A percentile compares a stretch with the other conserved stretches of the same genome.
Conservation (phyloP, 78 protist species). For the Dictyostelium citrinum region DNA sequence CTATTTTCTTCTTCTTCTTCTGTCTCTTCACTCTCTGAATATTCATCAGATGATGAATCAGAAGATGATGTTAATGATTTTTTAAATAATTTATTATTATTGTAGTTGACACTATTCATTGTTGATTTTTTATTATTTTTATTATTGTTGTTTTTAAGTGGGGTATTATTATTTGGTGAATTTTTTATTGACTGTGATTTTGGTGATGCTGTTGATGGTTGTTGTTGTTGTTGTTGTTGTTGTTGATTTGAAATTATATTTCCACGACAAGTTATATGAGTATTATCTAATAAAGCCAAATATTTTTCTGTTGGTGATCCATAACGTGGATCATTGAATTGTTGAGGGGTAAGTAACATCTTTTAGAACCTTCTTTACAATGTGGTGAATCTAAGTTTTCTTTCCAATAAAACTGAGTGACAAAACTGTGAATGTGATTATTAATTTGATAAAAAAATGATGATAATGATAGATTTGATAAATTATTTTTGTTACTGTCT, state of each 20-base stretch:
- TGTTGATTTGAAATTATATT: background rate
- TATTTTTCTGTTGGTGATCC: constrained; percentile 17
- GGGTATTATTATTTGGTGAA: background rate
- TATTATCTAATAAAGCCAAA: constrained; percentile 5
- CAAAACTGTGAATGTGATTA: background rate
- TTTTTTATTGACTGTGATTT: background rate
- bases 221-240: background rate
- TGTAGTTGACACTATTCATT: background rate
- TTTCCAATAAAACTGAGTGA: constrained; percentile 17
- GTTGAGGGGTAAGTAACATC: constrained; percentile 16
- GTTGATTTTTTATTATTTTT: background rate
- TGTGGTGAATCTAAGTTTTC: constrained; percentile 22
- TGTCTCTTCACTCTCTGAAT: background rate
- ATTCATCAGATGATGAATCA: background rate
- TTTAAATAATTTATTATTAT: background rate
- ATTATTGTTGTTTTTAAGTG: background rate
- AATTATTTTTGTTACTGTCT: background rate
- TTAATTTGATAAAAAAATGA: background rate
- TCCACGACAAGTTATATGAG: background rate
- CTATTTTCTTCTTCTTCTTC: background rate
- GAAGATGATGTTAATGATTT: background rate
- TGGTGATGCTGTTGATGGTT: background rate
- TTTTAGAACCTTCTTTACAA: background rate
- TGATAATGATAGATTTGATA: background rate
- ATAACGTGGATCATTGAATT: background rate